These are phyloP conservation scores for Silene uniflora DNA, from an alignment of 148 eudicot species.

Conservation along the genomic window DNA sequence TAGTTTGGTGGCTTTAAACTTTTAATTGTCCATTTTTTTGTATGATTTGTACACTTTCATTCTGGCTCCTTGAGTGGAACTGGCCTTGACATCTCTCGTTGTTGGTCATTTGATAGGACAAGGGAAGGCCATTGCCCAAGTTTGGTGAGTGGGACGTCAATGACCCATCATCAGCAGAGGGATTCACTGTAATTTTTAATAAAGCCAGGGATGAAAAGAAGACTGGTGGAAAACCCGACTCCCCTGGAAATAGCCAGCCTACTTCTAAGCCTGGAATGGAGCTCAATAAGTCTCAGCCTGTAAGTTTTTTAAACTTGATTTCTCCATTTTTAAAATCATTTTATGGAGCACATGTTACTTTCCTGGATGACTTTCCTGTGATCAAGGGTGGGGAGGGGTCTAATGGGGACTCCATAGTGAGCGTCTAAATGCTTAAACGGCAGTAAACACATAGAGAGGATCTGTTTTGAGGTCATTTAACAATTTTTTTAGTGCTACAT, in stretches of 20 bases:
- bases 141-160: slow-evolving; percentile 95
- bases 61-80: too few species aligned
- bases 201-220: slow-evolving; percentile 89
- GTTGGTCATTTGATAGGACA: slow-evolving; percentile 39
- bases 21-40: too few species aligned
- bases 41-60: too few species aligned
- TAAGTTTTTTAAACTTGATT: slow-evolving; percentile 31
- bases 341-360: background rate
- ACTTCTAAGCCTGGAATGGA: slow-evolving; percentile 39
- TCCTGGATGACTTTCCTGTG: background rate
- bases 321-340: background rate
- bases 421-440: background rate
- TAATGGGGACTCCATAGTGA: background rate
- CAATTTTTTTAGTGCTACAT: background rate
- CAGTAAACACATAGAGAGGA: background rate
- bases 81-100: slow-evolving; percentile 14
- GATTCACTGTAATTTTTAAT: slow-evolving; percentile 78
- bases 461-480: too few species aligned
- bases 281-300: slow-evolving; percentile 55
- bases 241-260: slow-evolving; percentile 48
- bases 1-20: too few species aligned
- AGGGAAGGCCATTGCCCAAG: slow-evolving; percentile 80
- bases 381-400: background rate
- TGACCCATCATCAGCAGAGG: slow-evolving; percentile 88
- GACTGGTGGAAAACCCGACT: slow-evolving; percentile 68